phyloP scores from a whole-genome alignment of 192 early-diverging fungal genomes.

The Linnemannia schmuckeri region DNA sequence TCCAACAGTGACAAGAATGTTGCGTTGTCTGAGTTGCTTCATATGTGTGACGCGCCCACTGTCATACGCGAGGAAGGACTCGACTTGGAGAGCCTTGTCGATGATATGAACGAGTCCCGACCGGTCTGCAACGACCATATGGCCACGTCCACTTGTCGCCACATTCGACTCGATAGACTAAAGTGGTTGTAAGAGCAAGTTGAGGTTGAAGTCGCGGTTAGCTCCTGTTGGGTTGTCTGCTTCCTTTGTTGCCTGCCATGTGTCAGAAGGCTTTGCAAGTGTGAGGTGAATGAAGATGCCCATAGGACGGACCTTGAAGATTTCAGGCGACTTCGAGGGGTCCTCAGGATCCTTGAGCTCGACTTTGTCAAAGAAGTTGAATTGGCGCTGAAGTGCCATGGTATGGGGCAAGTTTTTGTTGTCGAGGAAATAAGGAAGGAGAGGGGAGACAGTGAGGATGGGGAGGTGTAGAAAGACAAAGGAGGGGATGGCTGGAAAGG shows the following conservation, averaged over 20 bases:
- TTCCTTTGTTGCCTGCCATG: not conserved
- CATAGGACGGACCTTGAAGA: constrained; percentile 68
- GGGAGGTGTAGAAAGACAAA: not conserved
- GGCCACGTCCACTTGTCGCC: constrained; percentile 45
- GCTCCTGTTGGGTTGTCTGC: not conserved
- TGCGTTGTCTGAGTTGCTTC: constrained; percentile 82
- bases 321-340: constrained; percentile 61
- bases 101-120: constrained; percentile 75
- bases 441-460: not conserved
- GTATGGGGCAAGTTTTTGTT: not conserved
- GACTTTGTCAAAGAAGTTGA: constrained; percentile 80
- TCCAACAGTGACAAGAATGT: constrained; percentile 84
- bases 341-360: constrained; percentile 72
- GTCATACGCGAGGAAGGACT: constrained; percentile 73
- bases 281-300: not conserved
- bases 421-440: not conserved
- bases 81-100: constrained; percentile 72
- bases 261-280: too few relatives aligned
- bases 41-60: constrained; percentile 84
- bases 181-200: not conserved
- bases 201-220: not conserved
- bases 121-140: constrained; percentile 61
- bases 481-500: not conserved
- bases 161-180: constrained; percentile 55
- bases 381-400: constrained; percentile 66